Evolutionary conservation across 1,284 basidiomycete genomes (phyloP), one percentile per base, ranked within the genome.

Genomic region (Inonotus obliquus): DNA sequence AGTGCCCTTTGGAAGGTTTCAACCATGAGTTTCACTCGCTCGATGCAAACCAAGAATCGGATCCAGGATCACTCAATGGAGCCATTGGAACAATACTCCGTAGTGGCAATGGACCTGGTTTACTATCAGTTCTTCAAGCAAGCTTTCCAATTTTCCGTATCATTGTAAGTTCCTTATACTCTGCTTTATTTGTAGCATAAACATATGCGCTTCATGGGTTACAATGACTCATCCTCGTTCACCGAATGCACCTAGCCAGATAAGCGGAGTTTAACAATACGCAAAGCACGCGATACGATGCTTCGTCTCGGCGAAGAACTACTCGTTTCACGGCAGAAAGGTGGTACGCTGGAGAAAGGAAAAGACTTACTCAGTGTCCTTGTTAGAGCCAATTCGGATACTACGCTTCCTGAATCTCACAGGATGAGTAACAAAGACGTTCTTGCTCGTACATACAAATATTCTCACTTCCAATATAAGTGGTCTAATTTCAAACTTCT

Each of bases 361-460:
- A 73, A 77, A 3, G 84, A 86, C 69, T 67, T 87, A 3, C 71
- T 87, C 3, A 81, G 78, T 10, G 70, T 85, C 7, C 70, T 87
- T n/a, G 79, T 91, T 51, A 77, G 78, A 52, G 83, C 87, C 6
- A 91, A 91, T 67, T 80, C 86, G 76, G 79, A 81, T 2, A 74
- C 77, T 0, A 83, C 86, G 56, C 69, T 86, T 9, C 77, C 81
- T 0, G 80, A 81, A 19, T 77, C 70, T 32, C 85, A 90, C 66
- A 76, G 79, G 45, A 74, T 94, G 76, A 78, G 78, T 21, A 89
- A 94, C 65, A 80, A 84, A 25, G 91, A 93, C 65, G 85, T 94
- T 0, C 67, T 89, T 29, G 83, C 85, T 5, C 92, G 92, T 84
- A 77, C 66, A 19, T 23, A 4, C 10, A 17, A 11, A n/a, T 1